phyloP scores from a whole-genome alignment of 768 basidiomycete species.

The Pisolithus albus region DNA sequence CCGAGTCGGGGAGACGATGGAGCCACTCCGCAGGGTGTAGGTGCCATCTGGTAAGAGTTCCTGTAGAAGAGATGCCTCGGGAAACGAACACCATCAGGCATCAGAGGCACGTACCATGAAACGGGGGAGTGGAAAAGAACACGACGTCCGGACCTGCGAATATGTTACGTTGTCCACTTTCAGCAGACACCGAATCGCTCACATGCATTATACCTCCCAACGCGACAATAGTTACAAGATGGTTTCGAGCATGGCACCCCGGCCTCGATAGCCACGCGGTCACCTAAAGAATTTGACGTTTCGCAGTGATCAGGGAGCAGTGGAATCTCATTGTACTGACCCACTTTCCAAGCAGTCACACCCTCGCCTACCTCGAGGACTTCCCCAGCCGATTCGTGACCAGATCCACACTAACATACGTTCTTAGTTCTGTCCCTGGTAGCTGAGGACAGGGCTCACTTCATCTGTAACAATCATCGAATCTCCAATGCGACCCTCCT shows the following conservation, averaged over 20 bases:
- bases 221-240: conserved; percentile 53
- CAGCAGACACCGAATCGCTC: not conserved
- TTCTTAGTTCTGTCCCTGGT: not conserved
- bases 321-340: conserved; percentile 21
- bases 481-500: conserved; percentile 61
- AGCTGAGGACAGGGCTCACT: conserved; percentile 24
- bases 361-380: conserved; percentile 58
- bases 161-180: not conserved
- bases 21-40: conserved; percentile 63
- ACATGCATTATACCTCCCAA: conserved; percentile 62
- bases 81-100: not conserved
- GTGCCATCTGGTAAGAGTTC: conserved; percentile 60
- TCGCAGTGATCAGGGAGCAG: too few relatives aligned
- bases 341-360: conserved; percentile 59
- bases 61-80: conserved; percentile 22
- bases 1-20: conserved; percentile 53
- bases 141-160: conserved; percentile 37
- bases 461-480: conserved; percentile 68
- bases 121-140: conserved; percentile 68
- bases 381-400: conserved; percentile 67
- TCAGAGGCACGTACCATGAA: conserved; percentile 39
- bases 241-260: conserved; percentile 63
- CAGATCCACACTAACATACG: conserved; percentile 49
- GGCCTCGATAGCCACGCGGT: conserved; percentile 63
- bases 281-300: conserved; percentile 31